Percentiles rank a stretch among this genome's conserved stretches.
phyloP scores from a whole-genome alignment of 495 filamentous ascomycete genomes.

The Xylaria intraflava region DNA sequence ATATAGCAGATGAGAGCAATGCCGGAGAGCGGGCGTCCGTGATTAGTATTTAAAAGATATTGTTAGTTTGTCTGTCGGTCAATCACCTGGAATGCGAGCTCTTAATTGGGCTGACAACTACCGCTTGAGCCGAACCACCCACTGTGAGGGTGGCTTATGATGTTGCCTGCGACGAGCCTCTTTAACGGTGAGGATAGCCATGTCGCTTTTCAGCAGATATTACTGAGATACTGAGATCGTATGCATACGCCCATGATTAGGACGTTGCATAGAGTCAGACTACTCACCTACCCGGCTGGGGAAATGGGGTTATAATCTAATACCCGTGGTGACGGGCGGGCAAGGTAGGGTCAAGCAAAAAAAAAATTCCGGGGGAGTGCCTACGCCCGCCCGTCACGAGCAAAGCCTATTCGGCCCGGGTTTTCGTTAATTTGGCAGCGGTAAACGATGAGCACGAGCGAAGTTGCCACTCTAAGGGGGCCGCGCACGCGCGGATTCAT shows the following conservation, averaged over 20 bases:
- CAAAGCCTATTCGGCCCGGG: not conserved
- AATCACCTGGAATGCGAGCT: no score
- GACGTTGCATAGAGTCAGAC: not conserved
- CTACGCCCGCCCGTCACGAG: not conserved
- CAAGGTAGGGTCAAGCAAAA: not conserved
- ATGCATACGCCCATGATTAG: not conserved
- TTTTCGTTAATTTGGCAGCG: not conserved
- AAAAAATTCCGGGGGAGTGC: not conserved
- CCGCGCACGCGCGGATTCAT: no score
- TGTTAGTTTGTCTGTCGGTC: no score
- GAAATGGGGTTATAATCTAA: not conserved
- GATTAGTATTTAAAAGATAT: no score
- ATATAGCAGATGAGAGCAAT: no score
- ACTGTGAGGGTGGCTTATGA: not conserved
- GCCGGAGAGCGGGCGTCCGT: no score
- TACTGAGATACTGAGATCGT: not conserved
- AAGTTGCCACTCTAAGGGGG: no score
- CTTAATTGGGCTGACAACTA: no score
- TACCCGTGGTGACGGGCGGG: not conserved
- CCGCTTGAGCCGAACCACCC: no score
- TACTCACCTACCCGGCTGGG: not conserved
- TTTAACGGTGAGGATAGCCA: not conserved
- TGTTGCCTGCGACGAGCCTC: not conserved
- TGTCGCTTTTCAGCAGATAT: not conserved
- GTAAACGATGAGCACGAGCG: not conserved